Base-by-base conservation (phyloP, 345 rosid genomes). In the Cardiospermum halicacabum region DNA sequence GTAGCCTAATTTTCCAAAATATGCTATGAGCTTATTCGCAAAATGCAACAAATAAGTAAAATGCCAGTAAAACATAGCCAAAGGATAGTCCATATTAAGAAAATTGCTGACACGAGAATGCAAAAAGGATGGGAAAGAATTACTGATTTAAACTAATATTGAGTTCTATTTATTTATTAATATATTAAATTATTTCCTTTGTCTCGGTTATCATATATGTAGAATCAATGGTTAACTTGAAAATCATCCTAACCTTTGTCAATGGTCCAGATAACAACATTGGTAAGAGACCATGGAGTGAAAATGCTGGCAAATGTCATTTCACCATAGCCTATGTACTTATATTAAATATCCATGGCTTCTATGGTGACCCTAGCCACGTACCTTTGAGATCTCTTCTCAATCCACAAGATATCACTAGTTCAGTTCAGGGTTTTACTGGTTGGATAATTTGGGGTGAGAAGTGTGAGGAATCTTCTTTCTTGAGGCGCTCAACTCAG, bases 371-470 rank as follows among this genome's bases (percentile, higher is more conserved):
- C 16, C 69, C 57, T 71, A 49, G 66, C 65, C 62, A 45, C 19
- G 53, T 65, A 62, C 70, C 79, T 69, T 60, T 66, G 28, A 74
- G 40, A 59, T 56, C 63, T 81, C 78, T 94, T 55, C 95, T 86
- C 56, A 78, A 73, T 72, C 84, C 96, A 30, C 79, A 71, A 28
- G 78, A 71, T 54, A 72, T 87, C 64, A 77, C 77, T 72, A 75
- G 77, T 81, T 70, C 80, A 61, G 89, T 81, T 50, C 79, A 70
- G 69, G 79, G 74, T 55, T 86, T 94, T 74, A 77, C 72, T 27
- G 85, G 95, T 84, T 86, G 92, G 97, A 81, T 94, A 54, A 80
- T 87, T 37, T 89, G 86, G 87, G 91, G 92, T 30, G 78, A 77
- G 71, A 75, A 79, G 30, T 82, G 84, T 58, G 89, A 81, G 21